phyloP scores from a whole-genome alignment of 495 filamentous ascomycete species.

The Baudoinia panamericana region DNA sequence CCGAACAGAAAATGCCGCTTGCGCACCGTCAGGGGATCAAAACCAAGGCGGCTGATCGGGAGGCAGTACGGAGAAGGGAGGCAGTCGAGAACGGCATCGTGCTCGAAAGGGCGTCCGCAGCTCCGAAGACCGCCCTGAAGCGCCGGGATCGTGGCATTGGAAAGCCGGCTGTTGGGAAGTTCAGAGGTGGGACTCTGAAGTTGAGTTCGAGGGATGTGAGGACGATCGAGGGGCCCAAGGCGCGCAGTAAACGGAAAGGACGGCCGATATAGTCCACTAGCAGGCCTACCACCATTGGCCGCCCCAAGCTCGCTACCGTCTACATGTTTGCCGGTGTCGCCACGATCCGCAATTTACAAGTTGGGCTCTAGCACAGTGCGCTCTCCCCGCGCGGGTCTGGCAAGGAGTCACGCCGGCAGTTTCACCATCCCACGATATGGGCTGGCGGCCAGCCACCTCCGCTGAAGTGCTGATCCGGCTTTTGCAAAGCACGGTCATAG shows the following conservation, averaged over 20 bases:
- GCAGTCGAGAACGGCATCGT: constrained; percentile 85
- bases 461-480: too few species aligned
- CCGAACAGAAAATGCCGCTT: constrained; percentile 75
- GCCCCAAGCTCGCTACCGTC: too few species aligned
- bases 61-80: constrained; percentile 58
- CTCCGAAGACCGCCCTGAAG: constrained; percentile 23
- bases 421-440: too few species aligned
- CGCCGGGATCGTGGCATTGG: constrained; percentile 55
- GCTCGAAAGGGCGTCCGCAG: constrained; percentile 58
- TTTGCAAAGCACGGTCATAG: too few species aligned
- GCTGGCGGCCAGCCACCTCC: too few species aligned
- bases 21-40: constrained; percentile 64
- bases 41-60: constrained; percentile 46
- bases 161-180: constrained; percentile 63
- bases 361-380: too few species aligned
- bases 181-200: constrained; percentile 63
- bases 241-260: constrained; percentile 5
- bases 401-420: too few species aligned
- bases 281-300: too few species aligned
- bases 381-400: too few species aligned
- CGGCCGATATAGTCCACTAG: too few species aligned
- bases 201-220: constrained; percentile 65
- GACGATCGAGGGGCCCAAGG: constrained; percentile 43
- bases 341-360: too few species aligned
- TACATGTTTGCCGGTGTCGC: too few species aligned